Base-by-base conservation (phyloP, 108 stramenopile species). In the Cyclotella sp. region DNA sequence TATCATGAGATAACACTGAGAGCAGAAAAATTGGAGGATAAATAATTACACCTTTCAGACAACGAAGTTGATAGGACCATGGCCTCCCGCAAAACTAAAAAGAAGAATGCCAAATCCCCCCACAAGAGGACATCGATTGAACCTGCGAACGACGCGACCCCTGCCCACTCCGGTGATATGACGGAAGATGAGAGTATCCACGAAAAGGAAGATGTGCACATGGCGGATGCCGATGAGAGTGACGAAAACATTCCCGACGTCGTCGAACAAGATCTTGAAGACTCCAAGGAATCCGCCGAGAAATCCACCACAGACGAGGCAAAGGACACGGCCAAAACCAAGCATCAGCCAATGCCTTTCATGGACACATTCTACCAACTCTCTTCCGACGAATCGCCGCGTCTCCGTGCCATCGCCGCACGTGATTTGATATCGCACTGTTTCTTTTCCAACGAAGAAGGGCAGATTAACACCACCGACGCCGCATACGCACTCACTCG, bases 291-390 rank as follows among this genome's bases (percentile, higher is more conserved):
- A 39, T 55, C 46, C 27, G 43, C 72, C 42, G 51, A 22, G n/a
- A 41, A 68, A 18, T 16, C n/a, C 21, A 69, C 49, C 49, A 59
- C 57, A 30, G 62, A 22, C 72, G 75, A 19, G 64, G 76, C 54
- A 70, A 80, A 15, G 45, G 21, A 39, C 44, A 26, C 34, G 40
- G 51, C 46, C 60, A 46, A 24, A 30, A 40, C 24, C 64, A 60
- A 39, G 45, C 9, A 28, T 41, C 52, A 47, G 15, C 14, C 70
- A 21, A 76, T 83, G 14, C 84, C 93, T 4, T 92, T 93, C 80
- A 76, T 95, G 70, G 92, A 93, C 68, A 89, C 90, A 47, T 93
- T 93, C 63, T 95, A 93, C 68, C 81, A 82, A 27, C 78, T 95
- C 41, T 82, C 90, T 13, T 89, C 91, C 2, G 73, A 79, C 47